Base-by-base conservation (phyloP, 495 filamentous ascomycete genomes). In the Jackrogersella minutella region DNA sequence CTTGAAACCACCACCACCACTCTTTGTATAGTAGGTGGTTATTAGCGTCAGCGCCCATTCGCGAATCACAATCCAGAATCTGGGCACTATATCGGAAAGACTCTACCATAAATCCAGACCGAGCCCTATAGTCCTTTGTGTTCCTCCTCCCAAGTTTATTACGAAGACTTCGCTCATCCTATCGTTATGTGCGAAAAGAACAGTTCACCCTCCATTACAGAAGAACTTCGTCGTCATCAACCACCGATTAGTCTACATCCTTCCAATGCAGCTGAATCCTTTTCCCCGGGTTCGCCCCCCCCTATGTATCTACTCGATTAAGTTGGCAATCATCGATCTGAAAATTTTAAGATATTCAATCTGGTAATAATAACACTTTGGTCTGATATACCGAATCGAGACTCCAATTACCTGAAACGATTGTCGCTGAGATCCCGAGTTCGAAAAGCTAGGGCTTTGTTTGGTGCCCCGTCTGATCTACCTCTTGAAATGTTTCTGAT, bases 231-330 rank as follows among this genome's bases (percentile, higher is more conserved):
- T 39, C 49, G 28, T 28, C 21, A 40, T 52, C 21, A 52, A 46
- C 9, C 40, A 22, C 39, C 21, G 19, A 52, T n/a, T 34, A 37
- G 46, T 43, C 58, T 33, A 49, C 47, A 68, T 64, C 43, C 43
- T 57, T 44, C 46, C n/a, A 64, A 61, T 62, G 61, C 56, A 24
- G 28, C 49, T 30, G 50, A 64, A 69, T 69, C 56, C 66, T 64
- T 53, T 64, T 44, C 57, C 50, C 60, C 66, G 66, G 66, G 34
- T 37, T 61, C 56, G n/a, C 22, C 51, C 41, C 31, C 26, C 46
- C 13, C 5, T 34, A 34, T 2, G 5, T 58, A 46, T 50, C 44
- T 64, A 19, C 55, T 62, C 6, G 61, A 64, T 64, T 36, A 37
- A 31, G 50, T 46, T 19, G 56, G 13, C 31, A 40, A 43, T 46